Base-by-base conservation (phyloP, 352 stramenopile genomes). In the Pythium monospermum region DNA sequence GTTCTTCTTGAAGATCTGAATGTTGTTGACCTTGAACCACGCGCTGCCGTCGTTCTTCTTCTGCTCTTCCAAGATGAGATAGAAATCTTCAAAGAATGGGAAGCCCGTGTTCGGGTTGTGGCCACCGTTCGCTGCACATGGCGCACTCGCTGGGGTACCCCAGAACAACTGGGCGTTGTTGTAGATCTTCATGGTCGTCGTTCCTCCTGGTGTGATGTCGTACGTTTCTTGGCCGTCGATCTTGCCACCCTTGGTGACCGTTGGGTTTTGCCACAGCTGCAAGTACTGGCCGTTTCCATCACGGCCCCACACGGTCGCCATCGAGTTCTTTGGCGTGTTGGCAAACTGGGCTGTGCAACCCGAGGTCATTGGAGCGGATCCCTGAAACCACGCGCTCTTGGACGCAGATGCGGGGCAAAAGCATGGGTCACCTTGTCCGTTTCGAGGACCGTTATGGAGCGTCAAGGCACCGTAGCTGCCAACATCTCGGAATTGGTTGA, bases 51-150 rank as follows among this genome's bases (percentile, higher is more conserved):
- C 76, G 38, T 53, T 48, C 66, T 85, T 84, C 59, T 83, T 87
- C 66, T 91, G 76, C 65, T 88, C 80, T 47, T 91, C 76, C 13
- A 88, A 47, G 41, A 88, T 71, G 52, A 91, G 55, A 25, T 71
- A 69, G 64, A 91, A 88, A 43, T 71, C 75, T 49, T 87, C 75
- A 48, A 87, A 91, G 66, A 86, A 88, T 4, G 80, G 80, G 62
- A 87, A 91, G 26, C 76, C 79, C 35, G 74, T 76, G n/a, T 48
- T 49, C 11, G 76, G 57, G 49, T 91, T 66, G 56, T 87, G 73
- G n/a, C 79, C 79, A 23, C 72, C 74, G 13, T 37, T 55, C 1
- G 48, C 44, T 4, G 73, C 79, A 45, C 79, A 90, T 30, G 61
- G 39, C 4, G 53, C 51, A 11, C 64, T 52, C 4, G 69, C 54